phyloP scores from a whole-genome alignment of 116 monocot genomes.

The Iris pallida region DNA sequence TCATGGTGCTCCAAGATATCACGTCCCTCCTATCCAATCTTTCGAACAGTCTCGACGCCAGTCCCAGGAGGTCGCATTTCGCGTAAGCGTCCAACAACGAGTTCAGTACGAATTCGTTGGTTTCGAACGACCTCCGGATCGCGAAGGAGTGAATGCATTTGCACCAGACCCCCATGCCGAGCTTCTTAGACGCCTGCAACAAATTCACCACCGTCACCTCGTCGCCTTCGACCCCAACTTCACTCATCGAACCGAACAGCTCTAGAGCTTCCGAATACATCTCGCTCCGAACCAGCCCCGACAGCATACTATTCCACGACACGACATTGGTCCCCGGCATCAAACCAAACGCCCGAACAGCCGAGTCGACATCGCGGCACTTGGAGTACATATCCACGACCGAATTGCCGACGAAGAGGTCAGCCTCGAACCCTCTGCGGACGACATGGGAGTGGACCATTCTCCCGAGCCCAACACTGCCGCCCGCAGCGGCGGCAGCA shows the following conservation, averaged over 20 bases:
- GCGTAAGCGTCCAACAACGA: slow-evolving; percentile 67
- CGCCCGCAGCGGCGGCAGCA: slow-evolving; percentile 10
- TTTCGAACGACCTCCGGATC: slow-evolving; percentile 24
- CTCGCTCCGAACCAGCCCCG: slow-evolving; percentile 51
- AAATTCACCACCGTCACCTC: slow-evolving; percentile 59
- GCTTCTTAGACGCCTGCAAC: slow-evolving; percentile 46
- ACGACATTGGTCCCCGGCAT: slow-evolving; percentile 53
- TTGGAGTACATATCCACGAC: slow-evolving; percentile 71
- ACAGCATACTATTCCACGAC: slow-evolving; percentile 75
- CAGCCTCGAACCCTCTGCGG: slow-evolving; percentile 39
- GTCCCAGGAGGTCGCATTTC: slow-evolving; percentile 43
- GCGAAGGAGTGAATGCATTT: slow-evolving; percentile 52
- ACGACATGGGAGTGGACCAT: slow-evolving; percentile 41
- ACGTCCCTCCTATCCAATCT: slow-evolving; percentile 41
- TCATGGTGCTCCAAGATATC: slow-evolving; percentile 79
- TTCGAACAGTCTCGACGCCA: slow-evolving; percentile 40
- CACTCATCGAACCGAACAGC: slow-evolving; percentile 37
- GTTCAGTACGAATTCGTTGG: slow-evolving; percentile 39
- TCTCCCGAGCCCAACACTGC: slow-evolving; percentile 21
- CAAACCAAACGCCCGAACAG: slow-evolving; percentile 23
- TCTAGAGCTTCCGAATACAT: slow-evolving; percentile 31
- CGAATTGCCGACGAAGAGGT: slow-evolving; percentile 66
- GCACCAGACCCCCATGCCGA: slow-evolving; percentile 32
- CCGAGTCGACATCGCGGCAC: slow-evolving; percentile 48
- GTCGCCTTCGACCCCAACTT: slow-evolving; percentile 21